Conservation (phyloP, 75 land plant species). For the Pinus taeda region DNA sequence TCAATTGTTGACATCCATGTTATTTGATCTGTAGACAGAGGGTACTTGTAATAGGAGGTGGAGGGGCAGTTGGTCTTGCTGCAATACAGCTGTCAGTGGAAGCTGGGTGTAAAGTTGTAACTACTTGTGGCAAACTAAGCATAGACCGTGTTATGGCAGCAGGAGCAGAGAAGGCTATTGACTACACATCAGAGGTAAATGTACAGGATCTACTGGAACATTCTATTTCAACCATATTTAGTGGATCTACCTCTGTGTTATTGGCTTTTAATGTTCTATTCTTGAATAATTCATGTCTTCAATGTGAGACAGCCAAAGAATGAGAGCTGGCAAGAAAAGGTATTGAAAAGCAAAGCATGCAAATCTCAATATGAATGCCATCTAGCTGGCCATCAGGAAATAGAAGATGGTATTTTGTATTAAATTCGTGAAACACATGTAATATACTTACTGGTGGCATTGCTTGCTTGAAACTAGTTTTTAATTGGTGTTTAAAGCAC, state of each 20-base stretch:
- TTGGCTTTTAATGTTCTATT: too few relatives aligned
- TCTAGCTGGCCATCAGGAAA: neutral
- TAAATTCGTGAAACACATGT: neutral
- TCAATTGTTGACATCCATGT: neutral
- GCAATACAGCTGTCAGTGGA: conserved; percentile 83
- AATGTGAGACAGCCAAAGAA: neutral
- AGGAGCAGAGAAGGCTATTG: conserved; percentile 88
- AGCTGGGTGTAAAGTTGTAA: conserved; percentile 68
- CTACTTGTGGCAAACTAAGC: conserved; percentile 85
- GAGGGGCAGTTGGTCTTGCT: conserved; percentile 93
- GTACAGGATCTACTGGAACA: neutral
- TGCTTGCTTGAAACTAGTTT: neutral
- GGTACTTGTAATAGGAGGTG: conserved; percentile 83
- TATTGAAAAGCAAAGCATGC: neutral
- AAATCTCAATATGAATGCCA: neutral
- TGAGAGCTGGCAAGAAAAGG: neutral
- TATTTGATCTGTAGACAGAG: conserved; percentile 56
- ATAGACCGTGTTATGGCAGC: conserved; percentile 62
- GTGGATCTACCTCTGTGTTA: too few relatives aligned
- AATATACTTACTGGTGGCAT: neutral
- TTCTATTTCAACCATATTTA: neutral
- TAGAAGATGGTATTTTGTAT: neutral
- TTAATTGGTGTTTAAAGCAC: too few relatives aligned
- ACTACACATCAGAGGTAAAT: conserved; percentile 77
- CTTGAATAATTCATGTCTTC: too few relatives aligned